Percentiles rank a stretch among this genome's conserved stretches.
Evolutionary conservation across 2,329 filamentous ascomycete genomes (phyloP).

Genomic region (Fusarium algeriense): DNA sequence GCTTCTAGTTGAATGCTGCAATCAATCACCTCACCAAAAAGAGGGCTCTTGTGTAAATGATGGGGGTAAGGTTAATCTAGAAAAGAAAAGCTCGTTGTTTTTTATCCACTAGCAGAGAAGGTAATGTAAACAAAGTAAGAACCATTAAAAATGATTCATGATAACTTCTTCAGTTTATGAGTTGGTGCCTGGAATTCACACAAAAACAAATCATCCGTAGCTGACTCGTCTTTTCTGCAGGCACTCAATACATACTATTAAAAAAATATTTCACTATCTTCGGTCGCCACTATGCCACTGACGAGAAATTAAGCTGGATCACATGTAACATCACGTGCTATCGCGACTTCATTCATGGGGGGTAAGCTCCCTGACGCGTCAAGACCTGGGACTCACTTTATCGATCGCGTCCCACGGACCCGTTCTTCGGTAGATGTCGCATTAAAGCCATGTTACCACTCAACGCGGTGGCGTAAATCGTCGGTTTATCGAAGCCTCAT

Average conservation of each 20-base stretch:
- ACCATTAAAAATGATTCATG: not conserved
- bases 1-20: constrained; percentile 5
- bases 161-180: not conserved
- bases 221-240: not conserved
- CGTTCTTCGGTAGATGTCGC: constrained; percentile 16
- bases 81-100: constrained; percentile 13
- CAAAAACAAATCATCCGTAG: not conserved
- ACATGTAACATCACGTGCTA: constrained; percentile 45
- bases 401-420: constrained; percentile 32
- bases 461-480: constrained; percentile 19
- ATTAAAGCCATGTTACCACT: not conserved
- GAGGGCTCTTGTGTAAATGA: constrained; percentile 19
- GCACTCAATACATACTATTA: not conserved
- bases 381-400: not conserved
- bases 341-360: constrained; percentile 31
- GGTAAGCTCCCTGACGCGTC: constrained; percentile 29
- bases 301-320: constrained; percentile 7
- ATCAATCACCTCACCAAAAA: constrained; percentile 26
- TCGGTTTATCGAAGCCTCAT: not conserved
- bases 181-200: not conserved
- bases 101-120: constrained; percentile 28
- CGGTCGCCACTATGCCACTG: constrained; percentile 9
- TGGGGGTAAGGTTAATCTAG: constrained; percentile 26
- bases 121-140: constrained; percentile 23
- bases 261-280: not conserved